Percentiles rank a stretch among this genome's conserved stretches.
phyloP scores from a whole-genome alignment of 805 yeast species.

The Grigorovia jiainica region DNA sequence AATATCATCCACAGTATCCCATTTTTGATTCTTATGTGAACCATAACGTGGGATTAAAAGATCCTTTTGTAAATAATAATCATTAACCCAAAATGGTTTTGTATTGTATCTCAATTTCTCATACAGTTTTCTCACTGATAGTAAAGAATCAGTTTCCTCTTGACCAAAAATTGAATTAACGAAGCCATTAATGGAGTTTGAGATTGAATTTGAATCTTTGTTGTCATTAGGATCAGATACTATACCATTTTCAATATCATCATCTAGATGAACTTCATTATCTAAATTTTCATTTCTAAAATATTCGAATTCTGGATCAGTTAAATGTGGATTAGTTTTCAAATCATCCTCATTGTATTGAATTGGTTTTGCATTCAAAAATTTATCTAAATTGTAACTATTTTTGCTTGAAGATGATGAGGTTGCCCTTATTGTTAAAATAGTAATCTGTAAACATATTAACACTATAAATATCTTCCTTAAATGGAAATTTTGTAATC shows the following conservation, averaged over 20 bases:
- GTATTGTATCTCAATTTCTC: conserved; percentile 16
- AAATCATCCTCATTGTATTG: no score
- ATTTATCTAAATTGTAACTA: no score
- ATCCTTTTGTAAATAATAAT: conserved; percentile 14
- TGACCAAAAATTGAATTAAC: no score
- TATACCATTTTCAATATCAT: neutral
- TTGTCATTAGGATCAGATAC: no score
- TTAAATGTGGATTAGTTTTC: conserved; percentile 2
- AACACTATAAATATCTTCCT: no score
- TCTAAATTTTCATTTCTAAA: neutral
- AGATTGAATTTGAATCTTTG: no score
- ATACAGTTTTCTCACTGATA: conserved; percentile 7
- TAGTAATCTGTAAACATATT: no score
- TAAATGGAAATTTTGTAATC: no score
- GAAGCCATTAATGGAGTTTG: neutral
- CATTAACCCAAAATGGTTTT: conserved; percentile 12
- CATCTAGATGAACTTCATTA: neutral
- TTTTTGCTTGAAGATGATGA: no score
- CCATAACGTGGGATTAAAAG: conserved; percentile 16
- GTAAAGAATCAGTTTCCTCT: neutral
- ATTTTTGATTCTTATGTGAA: conserved; percentile 9
- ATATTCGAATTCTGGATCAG: conserved; percentile 2
- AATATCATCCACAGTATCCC: conserved; percentile 14
- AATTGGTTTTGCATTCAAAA: no score
- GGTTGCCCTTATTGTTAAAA: no score